Base-by-base conservation (phyloP, 2,329 filamentous ascomycete genomes). In the Cercospora nicotianae region DNA sequence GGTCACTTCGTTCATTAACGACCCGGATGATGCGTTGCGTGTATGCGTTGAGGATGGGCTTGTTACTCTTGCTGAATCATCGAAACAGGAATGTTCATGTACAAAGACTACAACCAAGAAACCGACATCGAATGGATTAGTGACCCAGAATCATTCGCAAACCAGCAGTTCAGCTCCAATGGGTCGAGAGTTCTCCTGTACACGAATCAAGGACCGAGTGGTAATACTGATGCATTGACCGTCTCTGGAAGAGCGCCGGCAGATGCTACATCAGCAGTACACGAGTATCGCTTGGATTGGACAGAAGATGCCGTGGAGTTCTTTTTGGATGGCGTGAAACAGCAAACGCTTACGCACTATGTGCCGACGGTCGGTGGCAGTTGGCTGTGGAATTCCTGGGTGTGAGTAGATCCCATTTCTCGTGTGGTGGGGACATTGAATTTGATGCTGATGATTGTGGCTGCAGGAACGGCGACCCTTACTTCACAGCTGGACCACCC, bases 331-430 rank as follows among this genome's bases (percentile, higher is more conserved):
- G 70, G 65, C 13, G 64, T 64, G 30, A 31, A 63, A 30, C 48
- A 71, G 65, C 64, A 72, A n/a, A 57, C 60, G n/a, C 28, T 65
- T 33, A 69, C 60, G 13, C 45, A 39, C 1, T 69, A 72, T 53
- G 72, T 74, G 20, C 72, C 72, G 4, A 66, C 67, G 23, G 64
- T 64, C 6, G 31, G 65, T 10, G 69, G 70, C 3, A 30, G 45
- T 20, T 74, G 72, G 70, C 51, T 69, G n/a, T 73, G 72, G 72
- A 73, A 74, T 45, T 70, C 68, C 33, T 74, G 72, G 72, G 61
- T 59, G 70, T 70, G 60, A 64, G 68, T 69, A 13, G 16, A 45
- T n/a, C 2, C 23, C 20, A 16, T 7, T n/a, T 31, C 30, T 20
- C 3, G 9, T 26, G 1, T 20, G 3, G 30, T 59, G 55, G 20